These are phyloP conservation scores for Rhynchosporium secalis DNA, from an alignment of 2,329 filamentous ascomycete species.

Conservation along the genomic window DNA sequence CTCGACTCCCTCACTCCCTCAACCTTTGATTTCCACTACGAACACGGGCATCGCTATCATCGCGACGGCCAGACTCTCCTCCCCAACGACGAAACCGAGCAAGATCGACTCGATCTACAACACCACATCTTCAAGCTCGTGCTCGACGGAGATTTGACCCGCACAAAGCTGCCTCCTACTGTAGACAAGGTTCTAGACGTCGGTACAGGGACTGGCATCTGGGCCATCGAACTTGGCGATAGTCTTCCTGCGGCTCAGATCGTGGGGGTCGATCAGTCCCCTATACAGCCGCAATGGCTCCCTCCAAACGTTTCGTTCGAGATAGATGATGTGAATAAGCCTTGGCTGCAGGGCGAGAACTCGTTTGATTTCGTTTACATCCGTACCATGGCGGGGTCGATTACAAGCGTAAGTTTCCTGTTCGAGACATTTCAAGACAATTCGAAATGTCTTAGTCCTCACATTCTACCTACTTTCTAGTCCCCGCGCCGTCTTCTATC, in stretches of 20 bases:
- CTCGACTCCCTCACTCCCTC: slow-evolving; percentile 18
- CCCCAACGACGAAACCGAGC: slow-evolving; percentile 23
- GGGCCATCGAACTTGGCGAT: slow-evolving; percentile 44
- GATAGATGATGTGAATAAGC: slow-evolving; percentile 61
- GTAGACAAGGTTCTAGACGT: slow-evolving; percentile 42
- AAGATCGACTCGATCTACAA: slow-evolving; percentile 24
- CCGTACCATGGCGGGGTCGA: slow-evolving; percentile 55
- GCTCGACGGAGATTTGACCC: slow-evolving; percentile 21
- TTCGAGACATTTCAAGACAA: not conserved
- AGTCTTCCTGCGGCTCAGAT: slow-evolving; percentile 47
- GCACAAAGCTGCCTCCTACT: slow-evolving; percentile 31
- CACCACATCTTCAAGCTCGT: slow-evolving; percentile 29
- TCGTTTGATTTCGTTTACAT: slow-evolving; percentile 60
- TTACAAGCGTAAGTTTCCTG: slow-evolving; percentile 39
- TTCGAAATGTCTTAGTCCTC: not conserved
- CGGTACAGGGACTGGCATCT: slow-evolving; percentile 45
- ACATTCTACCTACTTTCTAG: not conserved
- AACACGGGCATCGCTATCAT: slow-evolving; percentile 29
- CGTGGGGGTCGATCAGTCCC: slow-evolving; percentile 62
- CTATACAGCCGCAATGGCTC: slow-evolving; percentile 58
- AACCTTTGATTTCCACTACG: slow-evolving; percentile 23
- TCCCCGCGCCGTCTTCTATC: not conserved
- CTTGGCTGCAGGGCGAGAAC: slow-evolving; percentile 45
- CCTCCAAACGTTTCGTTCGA: slow-evolving; percentile 62
- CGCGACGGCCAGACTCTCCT: slow-evolving; percentile 23